Percentiles rank a stretch among this genome's conserved stretches.
These are phyloP conservation scores for Zizania palustris DNA, from an alignment of 202 grass and related monocot genomes.

Conservation along the genomic window DNA sequence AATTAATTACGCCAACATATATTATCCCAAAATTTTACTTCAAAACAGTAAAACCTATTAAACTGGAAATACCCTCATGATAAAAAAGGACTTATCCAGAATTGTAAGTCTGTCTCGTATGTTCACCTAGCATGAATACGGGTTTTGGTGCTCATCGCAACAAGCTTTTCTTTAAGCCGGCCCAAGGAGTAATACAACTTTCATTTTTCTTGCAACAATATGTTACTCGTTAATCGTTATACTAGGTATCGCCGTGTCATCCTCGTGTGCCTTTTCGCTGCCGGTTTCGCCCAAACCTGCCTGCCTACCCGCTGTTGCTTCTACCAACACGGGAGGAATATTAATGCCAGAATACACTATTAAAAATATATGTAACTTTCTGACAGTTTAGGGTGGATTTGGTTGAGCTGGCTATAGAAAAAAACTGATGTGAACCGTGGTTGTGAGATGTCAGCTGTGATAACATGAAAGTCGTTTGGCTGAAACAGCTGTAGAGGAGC, in stretches of 20 bases:
- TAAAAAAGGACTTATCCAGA: not conserved
- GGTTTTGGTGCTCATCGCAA: not conserved
- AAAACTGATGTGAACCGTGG: no score
- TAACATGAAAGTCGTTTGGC: no score
- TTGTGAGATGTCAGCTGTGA: no score
- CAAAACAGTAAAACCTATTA: not conserved
- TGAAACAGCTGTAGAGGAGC: no score
- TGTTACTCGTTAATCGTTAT: not conserved
- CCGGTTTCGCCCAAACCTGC: not conserved
- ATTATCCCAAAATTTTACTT: no score
- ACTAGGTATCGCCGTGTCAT: not conserved
- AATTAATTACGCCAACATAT: no score
- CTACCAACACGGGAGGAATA: not conserved
- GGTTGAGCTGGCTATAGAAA: no score
- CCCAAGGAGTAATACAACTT: not conserved
- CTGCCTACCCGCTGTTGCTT: not conserved
- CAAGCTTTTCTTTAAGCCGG: not conserved
- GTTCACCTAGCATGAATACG: not conserved
- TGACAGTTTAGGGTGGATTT: no score
- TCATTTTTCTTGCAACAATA: not conserved
- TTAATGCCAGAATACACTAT: no score
- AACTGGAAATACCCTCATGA: no score
- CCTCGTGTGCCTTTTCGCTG: slow-evolving; percentile 12
- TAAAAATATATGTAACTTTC: no score
- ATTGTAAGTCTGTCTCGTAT: not conserved